Evolutionary conservation across 805 yeast genomes (phyloP), one percentile per base, ranked within the genome.

Genomic region (Ogataea polymorpha): DNA sequence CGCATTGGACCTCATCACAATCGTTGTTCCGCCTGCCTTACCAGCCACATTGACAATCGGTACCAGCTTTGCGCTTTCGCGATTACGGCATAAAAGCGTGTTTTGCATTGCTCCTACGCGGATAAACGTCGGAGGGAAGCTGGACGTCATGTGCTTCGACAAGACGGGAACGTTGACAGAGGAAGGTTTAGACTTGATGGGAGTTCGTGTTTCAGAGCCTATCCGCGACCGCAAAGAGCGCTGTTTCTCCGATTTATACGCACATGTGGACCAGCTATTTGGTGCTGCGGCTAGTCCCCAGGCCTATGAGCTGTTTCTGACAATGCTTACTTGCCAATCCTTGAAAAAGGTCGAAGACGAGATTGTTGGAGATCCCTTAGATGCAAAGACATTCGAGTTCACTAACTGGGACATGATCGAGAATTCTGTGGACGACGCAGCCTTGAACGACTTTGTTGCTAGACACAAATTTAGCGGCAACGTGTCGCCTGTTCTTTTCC

Each of bases 41-140:
- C 99, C 99, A 0, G 99, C 99, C 0, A 93, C 99, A 0, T 68
- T 93, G 46, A 89, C 99, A 0, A 91, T 93, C 45, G 99, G 99
- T 14, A 90, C 97, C 0, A 87, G 91, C 50, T 90, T 93, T 68
- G 96, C 99, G 0, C 65, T 93, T 18, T 71, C 79, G 23, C 72
- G 98, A 46, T 68, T 93, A 47, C 80, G 87, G 47, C 65, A 72
- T 45, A 75, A 76, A 45, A 68, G 75, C 29, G 81, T 95, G 2
- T 93, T 82, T 54, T 93, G 99, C 62, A 91, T 91, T 41, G 80
- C 96, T 2, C 99, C 99, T 2, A 86, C 93, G 2, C 75, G 96
- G 45, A 93, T 95, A 34, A 93, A 93, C 57, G 82, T 93, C n/a
- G 96, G 96, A 25, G 99, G 99, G 8, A 89, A 93, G 53, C 59